Conservation (phyloP, 83 land plant genomes). For the Thuja plicata region DNA sequence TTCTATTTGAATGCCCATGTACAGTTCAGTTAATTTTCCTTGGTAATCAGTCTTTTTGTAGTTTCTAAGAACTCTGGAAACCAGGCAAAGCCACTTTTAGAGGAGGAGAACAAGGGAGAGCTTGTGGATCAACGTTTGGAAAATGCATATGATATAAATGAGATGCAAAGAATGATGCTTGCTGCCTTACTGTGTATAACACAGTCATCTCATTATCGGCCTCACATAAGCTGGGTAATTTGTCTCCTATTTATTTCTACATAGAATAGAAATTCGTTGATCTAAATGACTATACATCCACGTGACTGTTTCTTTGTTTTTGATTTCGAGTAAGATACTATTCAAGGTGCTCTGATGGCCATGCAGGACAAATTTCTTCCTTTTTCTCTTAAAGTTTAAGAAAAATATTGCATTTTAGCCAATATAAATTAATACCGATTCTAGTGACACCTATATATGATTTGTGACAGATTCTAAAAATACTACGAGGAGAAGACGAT, state of each 20-base stretch:
- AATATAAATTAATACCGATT: background rate
- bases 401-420: background rate
- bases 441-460: background rate
- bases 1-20: background rate
- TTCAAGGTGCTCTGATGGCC: background rate
- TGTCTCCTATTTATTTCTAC: background rate
- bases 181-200: slow-evolving; percentile 83
- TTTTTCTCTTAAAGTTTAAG: background rate
- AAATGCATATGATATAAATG: slow-evolving; percentile 33
- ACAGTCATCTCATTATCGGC: slow-evolving; percentile 64
- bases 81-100: slow-evolving; percentile 80
- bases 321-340: background rate
- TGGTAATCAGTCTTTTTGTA: background rate
- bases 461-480: slow-evolving; percentile 51
- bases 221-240: slow-evolving; percentile 71
- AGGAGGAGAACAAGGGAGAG: slow-evolving; percentile 33
- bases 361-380: background rate
- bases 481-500: slow-evolving; percentile 65
- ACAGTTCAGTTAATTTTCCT: background rate
- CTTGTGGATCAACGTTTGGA: slow-evolving; percentile 69
- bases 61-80: background rate
- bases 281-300: background rate
- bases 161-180: slow-evolving; percentile 70
- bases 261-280: background rate
- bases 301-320: background rate